Percentiles rank a stretch among this genome's conserved stretches.
phyloP scores from a whole-genome alignment of 768 basidiomycete species.

The Tricholoma sp. region DNA sequence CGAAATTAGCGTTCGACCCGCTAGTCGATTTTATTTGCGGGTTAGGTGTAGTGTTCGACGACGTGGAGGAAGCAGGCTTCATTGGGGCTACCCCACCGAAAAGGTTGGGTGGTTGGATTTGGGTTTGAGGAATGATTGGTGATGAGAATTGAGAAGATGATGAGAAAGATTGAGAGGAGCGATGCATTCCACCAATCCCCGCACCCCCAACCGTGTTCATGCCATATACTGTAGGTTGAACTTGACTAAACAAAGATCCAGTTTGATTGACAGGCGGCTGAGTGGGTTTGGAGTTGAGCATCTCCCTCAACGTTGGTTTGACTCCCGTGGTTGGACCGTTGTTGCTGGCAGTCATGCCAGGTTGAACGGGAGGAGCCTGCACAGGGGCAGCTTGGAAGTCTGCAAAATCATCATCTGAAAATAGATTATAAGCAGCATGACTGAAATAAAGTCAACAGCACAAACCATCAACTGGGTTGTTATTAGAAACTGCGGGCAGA shows the following conservation, averaged over 20 bases:
- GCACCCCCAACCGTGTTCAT: conserved; percentile 19
- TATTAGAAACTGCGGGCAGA: conserved; percentile 40
- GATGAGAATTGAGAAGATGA: conserved; percentile 25
- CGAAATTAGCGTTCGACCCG: conserved; percentile 54
- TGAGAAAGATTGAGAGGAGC: conserved; percentile 33
- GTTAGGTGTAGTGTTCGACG: conserved; percentile 11
- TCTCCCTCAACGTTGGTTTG: conserved; percentile 43
- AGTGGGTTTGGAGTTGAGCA: conserved; percentile 34
- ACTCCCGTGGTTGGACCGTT: conserved; percentile 27
- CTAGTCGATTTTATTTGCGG: conserved; percentile 32
- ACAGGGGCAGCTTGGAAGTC: conserved; percentile 78
- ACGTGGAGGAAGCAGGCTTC: conserved; percentile 26
- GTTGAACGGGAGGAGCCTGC: conserved; percentile 27
- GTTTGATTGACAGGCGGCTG: conserved; percentile 23
- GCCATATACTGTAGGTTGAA: conserved; percentile 21
- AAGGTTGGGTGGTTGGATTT: conserved; percentile 15
- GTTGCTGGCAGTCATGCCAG: conserved; percentile 27
- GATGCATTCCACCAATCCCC: conserved; percentile 26
- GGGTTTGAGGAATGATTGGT: conserved; percentile 13
- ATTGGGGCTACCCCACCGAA: conserved; percentile 30
- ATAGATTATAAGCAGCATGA: neutral
- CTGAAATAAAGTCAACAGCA: neutral
- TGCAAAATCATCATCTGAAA: conserved; percentile 75
- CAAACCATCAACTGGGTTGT: conserved; percentile 39
- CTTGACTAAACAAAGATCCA: conserved; percentile 17